Percentiles rank a stretch among this genome's conserved stretches.
Conservation (phyloP, 208 protist genomes). For the Acanthamoeba castellanii region DNA sequence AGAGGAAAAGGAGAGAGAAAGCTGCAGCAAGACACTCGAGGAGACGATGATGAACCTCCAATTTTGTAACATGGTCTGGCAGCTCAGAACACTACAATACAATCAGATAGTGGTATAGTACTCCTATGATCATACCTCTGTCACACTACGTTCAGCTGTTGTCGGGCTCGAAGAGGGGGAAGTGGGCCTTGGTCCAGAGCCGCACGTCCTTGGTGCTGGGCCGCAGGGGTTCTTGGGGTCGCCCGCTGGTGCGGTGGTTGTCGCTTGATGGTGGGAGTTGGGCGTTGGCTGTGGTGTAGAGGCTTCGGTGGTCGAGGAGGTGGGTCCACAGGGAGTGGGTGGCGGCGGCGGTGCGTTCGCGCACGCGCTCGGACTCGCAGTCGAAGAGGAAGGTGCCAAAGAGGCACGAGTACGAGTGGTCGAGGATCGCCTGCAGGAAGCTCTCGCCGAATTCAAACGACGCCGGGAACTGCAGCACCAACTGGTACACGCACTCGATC, state of each 20-base stretch:
- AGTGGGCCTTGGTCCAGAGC: conserved; percentile 51
- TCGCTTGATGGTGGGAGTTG: background rate
- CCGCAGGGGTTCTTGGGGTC: background rate
- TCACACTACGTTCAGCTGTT: background rate
- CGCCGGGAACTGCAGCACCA: conserved; percentile 94
- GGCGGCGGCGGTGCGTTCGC: background rate
- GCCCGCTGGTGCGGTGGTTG: background rate
- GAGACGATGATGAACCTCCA: too few relatives aligned
- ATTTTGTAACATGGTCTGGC: too few relatives aligned
- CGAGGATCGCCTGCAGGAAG: conserved; percentile 92
- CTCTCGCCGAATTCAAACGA: conserved; percentile 95
- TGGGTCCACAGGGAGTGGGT: conserved; percentile 56
- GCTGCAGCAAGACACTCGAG: too few relatives aligned
- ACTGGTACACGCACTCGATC: conserved; percentile 96
- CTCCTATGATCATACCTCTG: too few relatives aligned
- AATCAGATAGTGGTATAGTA: too few relatives aligned
- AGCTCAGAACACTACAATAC: too few relatives aligned
- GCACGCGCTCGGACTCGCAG: conserved; percentile 35
- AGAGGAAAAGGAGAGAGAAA: too few relatives aligned
- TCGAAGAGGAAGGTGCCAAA: conserved; percentile 78
- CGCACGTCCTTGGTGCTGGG: conserved; percentile 58
- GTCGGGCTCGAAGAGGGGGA: conserved; percentile 31
- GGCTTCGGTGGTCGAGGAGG: background rate
- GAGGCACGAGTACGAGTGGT: conserved; percentile 92
- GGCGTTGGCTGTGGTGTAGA: background rate